A percentile compares a stretch with the other conserved stretches of the same genome.
Conservation (phyloP, 2,329 filamentous ascomycete species). For the Trichophyton rubrum region DNA sequence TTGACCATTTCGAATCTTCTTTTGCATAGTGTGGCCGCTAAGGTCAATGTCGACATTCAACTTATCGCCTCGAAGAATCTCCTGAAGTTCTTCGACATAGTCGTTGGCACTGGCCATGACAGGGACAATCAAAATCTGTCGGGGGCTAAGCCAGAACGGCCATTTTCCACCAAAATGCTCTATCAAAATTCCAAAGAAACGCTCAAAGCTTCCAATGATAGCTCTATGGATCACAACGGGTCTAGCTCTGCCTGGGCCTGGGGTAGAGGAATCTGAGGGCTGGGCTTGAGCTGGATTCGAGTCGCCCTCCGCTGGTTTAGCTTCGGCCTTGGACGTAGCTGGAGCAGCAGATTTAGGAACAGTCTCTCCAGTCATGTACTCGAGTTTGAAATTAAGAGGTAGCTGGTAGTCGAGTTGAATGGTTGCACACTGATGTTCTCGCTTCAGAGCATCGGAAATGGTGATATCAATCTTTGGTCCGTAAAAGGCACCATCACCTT, state of each 20-base stretch:
- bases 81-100: constrained; percentile 37
- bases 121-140: constrained; percentile 39
- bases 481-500: constrained; percentile 94
- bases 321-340: constrained; percentile 21
- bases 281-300: constrained; percentile 28
- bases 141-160: constrained; percentile 42
- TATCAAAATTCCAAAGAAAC: constrained; percentile 39
- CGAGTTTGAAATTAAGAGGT: constrained; percentile 72
- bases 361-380: constrained; percentile 65
- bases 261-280: constrained; percentile 23
- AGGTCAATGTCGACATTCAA: constrained; percentile 38
- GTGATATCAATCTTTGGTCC: constrained; percentile 98
- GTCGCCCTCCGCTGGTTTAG: constrained; percentile 30
- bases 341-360: constrained; percentile 30
- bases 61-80: constrained; percentile 33
- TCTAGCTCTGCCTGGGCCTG: constrained; percentile 33
- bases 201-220: constrained; percentile 40
- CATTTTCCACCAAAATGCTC: constrained; percentile 42
- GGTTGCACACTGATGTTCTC: constrained; percentile 81
- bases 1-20: constrained; percentile 41
- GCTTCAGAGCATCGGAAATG: constrained; percentile 72
- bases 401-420: constrained; percentile 90
- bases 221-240: constrained; percentile 42
- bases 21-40: constrained; percentile 39
- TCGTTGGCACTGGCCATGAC: constrained; percentile 40